Base-by-base conservation (phyloP, 139 green algal genomes). In the Yamagishiella unicocca region DNA sequence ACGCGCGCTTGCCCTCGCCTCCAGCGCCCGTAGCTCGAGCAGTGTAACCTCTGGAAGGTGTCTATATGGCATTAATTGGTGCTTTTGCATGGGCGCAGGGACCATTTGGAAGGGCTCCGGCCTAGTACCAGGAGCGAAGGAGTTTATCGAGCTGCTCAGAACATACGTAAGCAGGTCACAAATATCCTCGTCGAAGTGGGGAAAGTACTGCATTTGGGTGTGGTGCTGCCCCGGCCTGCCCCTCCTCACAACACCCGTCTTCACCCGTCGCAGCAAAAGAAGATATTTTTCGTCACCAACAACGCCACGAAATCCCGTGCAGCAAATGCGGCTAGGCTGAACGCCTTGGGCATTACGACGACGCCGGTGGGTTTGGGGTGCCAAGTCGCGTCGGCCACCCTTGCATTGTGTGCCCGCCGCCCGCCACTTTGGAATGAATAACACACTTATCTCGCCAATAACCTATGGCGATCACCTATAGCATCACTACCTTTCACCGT, bases 211-310 rank as follows among this genome's bases (percentile, higher is more conserved):
- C n/a, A n/a, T n/a, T n/a, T n/a, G n/a, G n/a, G n/a, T n/a, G n/a
- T n/a, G n/a, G n/a, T n/a, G n/a, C n/a, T n/a, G n/a, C n/a, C n/a
- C n/a, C n/a, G n/a, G n/a, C n/a, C n/a, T n/a, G n/a, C n/a, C n/a
- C n/a, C 64, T 92, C 72, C 78, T 92, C 10, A 53, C 62, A 4
- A 40, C 45, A 42, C 77, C 77, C 35, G 80, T 86, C 31, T 53
- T 62, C 19, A 58, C 37, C 61, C 54, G 10, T 6, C 40, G 70
- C 92, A 97, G 94, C 96, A 97, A 79, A 99, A 99, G 94, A 95
- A 96, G 78, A 90, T 99, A 3, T 90, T 98, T 24, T 99, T 99
- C 90, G 96, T 99, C 46, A 99, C 98, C 68, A 99, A 99, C 96
- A 99, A 99, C 90, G 97, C 95, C 61, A 99, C 97, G 67, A 98